Base-by-base conservation (phyloP, 106 monocot species). In the Chionographis japonica region DNA sequence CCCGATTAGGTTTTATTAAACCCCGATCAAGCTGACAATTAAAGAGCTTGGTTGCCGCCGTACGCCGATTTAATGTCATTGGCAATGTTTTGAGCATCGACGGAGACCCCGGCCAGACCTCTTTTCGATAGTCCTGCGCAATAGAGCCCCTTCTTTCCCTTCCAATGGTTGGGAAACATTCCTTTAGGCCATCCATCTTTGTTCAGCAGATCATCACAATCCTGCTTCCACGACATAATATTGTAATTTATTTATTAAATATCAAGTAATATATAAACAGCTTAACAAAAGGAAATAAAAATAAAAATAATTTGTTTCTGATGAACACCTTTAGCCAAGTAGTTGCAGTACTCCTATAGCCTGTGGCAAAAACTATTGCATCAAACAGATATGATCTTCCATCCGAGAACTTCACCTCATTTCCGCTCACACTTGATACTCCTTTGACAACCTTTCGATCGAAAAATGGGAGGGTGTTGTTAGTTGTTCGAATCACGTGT, bases 91-190 rank as follows among this genome's bases (percentile, higher is more conserved):
- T 65, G 43, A 15, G 91, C 91, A 72, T 91, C 91, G 57, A 56
- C 76, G 2, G 95, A 72, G 50, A 86, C 81, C 0, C 84, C 91
- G 9, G 58, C 69, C 20, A 91, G 40, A 37, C 88, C 95, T 55
- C 59, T 83, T 59, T 70, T 71, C 0, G 74, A 72, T 13, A 97
- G 54, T 0, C 89, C 97, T 6, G 75, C 89, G 36, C 66, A 87
- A 54, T 89, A 97, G 3, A 89, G 40, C 1, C 92, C 92, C 50
- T 92, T 81, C 37, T 52, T 71, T 18, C 89, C 97, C 39, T 87
- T 89, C 97, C 89, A 97, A 39, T 92, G 84, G 36, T 85, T 64
- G 4, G 97, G 92, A 50, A 72, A 83, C 8, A 52, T 60, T 43
- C 68, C 15, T 18, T 51, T 78, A 0, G 92, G 92, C 11, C 80